Base-by-base conservation (phyloP, 306 rosid species). In the Fagus crenata region DNA sequence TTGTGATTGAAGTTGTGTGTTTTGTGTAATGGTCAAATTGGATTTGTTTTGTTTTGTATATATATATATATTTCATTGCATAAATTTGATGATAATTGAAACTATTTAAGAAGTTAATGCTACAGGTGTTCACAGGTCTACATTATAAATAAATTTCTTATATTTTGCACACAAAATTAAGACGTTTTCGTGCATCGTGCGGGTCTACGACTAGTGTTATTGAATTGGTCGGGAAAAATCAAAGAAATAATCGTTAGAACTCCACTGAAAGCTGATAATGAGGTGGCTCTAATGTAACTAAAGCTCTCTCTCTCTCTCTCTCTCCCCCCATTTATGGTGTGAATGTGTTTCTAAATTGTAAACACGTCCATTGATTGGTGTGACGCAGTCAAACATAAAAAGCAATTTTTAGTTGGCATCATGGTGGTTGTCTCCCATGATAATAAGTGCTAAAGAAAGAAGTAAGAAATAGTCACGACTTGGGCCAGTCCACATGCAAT, bases 401-500 rank as follows among this genome's bases (percentile, higher is more conserved):
- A 5, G 18, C 8, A 61, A 39, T 2, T 37, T 65, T 15, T 65
- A 37, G 49, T 6, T 2, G 49, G 71, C 13, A 17, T 2, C 2
- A 9, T 7, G 71, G 49, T 17, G 28, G 71, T n/a, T 37, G 71
- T 65, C 49, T 17, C 49, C 71, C 51, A 67, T 67, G 41, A 65
- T 17, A 22, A 9, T 37, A 4, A 9, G 68, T 13, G 5, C 68
- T 61, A 61, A 65, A 39, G 33, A 65, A 39, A 17, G 28, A 58
- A 8, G 5, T 46, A 1, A 65, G 32, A 7, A 65, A 61, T 12
- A 4, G 40, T 11, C 13, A 61, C 7, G 13, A 18, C 0, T 18
- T 14, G 68, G n/a, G 41, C 35, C n/a, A 11, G 39, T 32, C 7
- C 72, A 75, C 36, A 43, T 78, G 51, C 61, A 41, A 12, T 49